These are phyloP conservation scores for Ilyonectria mors-panacis DNA, from an alignment of 2,329 filamentous ascomycete genomes.

Conservation along the genomic window DNA sequence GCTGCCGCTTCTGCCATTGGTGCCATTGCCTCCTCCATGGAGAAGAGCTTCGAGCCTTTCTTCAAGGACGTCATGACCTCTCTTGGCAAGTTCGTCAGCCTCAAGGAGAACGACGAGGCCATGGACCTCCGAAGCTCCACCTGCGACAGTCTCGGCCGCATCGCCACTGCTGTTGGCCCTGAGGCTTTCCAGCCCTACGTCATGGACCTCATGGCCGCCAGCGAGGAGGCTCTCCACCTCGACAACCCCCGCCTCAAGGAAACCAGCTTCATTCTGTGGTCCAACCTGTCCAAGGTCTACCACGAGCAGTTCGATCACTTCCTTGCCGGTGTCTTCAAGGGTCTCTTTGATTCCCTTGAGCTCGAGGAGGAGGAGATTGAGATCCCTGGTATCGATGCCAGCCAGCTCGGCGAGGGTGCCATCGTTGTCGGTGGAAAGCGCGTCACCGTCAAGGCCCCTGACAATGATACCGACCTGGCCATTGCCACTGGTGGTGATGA, in stretches of 20 bases:
- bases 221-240: constrained; percentile 89
- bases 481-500: constrained; percentile 69
- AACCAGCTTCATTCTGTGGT: constrained; percentile 98
- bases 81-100: constrained; percentile 85
- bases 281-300: constrained; percentile 94
- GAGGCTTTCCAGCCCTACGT: constrained; percentile 93
- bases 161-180: constrained; percentile 89
- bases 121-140: constrained; percentile 91
- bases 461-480: constrained; percentile 69
- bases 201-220: constrained; percentile 89
- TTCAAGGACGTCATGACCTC: constrained; percentile 92
- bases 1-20: constrained; percentile 91
- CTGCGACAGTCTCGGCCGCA: constrained; percentile 93
- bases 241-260: constrained; percentile 93
- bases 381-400: constrained; percentile 71
- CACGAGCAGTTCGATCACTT: constrained; percentile 86
- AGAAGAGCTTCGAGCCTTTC: constrained; percentile 88
- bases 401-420: constrained; percentile 80
- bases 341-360: constrained; percentile 87
- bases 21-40: constrained; percentile 89
- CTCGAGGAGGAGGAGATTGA: constrained; percentile 91
- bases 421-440: constrained; percentile 87
- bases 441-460: constrained; percentile 78
- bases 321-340: constrained; percentile 82
- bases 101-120: constrained; percentile 92